Evolutionary conservation across 2,329 filamentous ascomycete species (phyloP).

Genomic region (Bipolaris zeicola): DNA sequence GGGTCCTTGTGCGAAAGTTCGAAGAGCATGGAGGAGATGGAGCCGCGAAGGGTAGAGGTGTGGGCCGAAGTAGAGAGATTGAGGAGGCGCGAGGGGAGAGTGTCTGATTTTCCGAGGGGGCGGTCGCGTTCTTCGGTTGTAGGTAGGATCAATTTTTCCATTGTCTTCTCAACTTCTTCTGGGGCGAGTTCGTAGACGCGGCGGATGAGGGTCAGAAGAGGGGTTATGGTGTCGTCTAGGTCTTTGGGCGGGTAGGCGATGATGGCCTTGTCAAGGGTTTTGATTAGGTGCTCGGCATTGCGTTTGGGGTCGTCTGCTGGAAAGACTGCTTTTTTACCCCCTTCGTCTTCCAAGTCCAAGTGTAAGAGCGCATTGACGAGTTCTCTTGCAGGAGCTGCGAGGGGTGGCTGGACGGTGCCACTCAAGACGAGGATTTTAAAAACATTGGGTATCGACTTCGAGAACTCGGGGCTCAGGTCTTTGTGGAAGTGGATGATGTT

Average conservation of each 20-base stretch:
- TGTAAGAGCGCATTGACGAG: slow-evolving; percentile 83
- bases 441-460: slow-evolving; percentile 70
- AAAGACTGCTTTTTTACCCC: slow-evolving; percentile 63
- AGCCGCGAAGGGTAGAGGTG: slow-evolving; percentile 72
- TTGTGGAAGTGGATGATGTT: slow-evolving; percentile 81
- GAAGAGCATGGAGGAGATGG: slow-evolving; percentile 80
- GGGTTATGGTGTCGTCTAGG: slow-evolving; percentile 73
- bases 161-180: slow-evolving; percentile 61
- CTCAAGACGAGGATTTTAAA: slow-evolving; percentile 70
- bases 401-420: slow-evolving; percentile 65
- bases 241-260: slow-evolving; percentile 68
- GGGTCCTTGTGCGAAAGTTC: slow-evolving; percentile 84
- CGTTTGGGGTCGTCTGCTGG: slow-evolving; percentile 65
- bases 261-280: slow-evolving; percentile 71
- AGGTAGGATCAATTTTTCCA: slow-evolving; percentile 74
- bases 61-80: slow-evolving; percentile 75
- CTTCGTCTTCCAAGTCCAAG: slow-evolving; percentile 66
- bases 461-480: slow-evolving; percentile 66
- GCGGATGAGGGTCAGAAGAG: slow-evolving; percentile 75
- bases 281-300: slow-evolving; percentile 69
- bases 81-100: slow-evolving; percentile 76
- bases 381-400: slow-evolving; percentile 73
- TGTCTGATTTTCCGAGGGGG: slow-evolving; percentile 76
- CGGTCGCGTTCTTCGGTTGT: slow-evolving; percentile 74
- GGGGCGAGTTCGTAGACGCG: slow-evolving; percentile 74